phyloP scores from a whole-genome alignment of 148 eudicot species.

The Rhododendron williamsianum region DNA sequence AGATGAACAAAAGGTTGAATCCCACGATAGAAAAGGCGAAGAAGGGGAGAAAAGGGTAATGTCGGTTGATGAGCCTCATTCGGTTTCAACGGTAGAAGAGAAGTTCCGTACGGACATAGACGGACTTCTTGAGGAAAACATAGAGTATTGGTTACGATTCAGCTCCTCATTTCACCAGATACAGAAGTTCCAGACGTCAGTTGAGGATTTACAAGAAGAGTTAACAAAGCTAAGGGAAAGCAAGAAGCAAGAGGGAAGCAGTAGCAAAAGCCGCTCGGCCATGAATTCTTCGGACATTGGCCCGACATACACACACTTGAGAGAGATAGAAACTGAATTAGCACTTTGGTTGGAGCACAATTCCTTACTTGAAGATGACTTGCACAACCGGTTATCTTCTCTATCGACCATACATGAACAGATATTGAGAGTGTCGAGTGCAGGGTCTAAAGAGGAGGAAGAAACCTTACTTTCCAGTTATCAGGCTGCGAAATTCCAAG shows the following conservation, averaged over 20 bases:
- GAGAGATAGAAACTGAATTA: slow-evolving; percentile 66
- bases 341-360: slow-evolving; percentile 71
- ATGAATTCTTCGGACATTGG: slow-evolving; percentile 45
- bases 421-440: slow-evolving; percentile 32
- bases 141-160: slow-evolving; percentile 78
- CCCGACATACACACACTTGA: slow-evolving; percentile 63
- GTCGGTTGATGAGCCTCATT: slow-evolving; percentile 19
- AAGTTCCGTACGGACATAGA: slow-evolving; percentile 57
- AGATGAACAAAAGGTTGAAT: slow-evolving; percentile 8
- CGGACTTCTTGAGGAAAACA: slow-evolving; percentile 54
- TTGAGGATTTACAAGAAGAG: slow-evolving; percentile 55
- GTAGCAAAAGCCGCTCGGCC: slow-evolving; percentile 13
- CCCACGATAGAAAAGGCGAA: slow-evolving; percentile 1
- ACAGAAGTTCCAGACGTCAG: slow-evolving; percentile 56
- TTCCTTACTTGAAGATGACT: slow-evolving; percentile 53
- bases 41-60: slow-evolving; percentile 23
- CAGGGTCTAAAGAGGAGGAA: slow-evolving; percentile 20
- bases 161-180: slow-evolving; percentile 74
- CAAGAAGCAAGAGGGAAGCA: slow-evolving; percentile 26
- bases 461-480: slow-evolving; percentile 29
- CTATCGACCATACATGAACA: slow-evolving; percentile 53
- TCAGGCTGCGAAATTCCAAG: slow-evolving; percentile 75
- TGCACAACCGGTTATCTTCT: slow-evolving; percentile 50
- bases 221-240: slow-evolving; percentile 32
- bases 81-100: slow-evolving; percentile 36